phyloP scores from a whole-genome alignment of 2,329 filamentous ascomycete genomes.

The Epichloe gansuensis region DNA sequence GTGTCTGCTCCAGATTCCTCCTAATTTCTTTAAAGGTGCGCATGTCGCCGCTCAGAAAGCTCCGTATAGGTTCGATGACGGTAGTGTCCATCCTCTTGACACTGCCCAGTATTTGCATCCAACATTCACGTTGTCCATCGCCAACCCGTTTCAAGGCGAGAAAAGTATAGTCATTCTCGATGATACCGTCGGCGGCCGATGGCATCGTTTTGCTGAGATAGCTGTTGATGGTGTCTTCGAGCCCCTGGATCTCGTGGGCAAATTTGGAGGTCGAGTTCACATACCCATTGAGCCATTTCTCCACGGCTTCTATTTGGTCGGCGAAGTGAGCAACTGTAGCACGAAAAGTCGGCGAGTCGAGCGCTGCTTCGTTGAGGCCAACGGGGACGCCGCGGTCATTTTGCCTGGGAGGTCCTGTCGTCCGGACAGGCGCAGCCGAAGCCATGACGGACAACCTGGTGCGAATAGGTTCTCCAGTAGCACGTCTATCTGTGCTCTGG shows the following conservation, averaged over 20 bases:
- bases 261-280: constrained; percentile 41
- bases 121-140: constrained; percentile 80
- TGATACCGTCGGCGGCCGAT: constrained; percentile 65
- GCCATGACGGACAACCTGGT: constrained; percentile 9
- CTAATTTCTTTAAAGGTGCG: constrained; percentile 77
- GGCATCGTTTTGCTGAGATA: constrained; percentile 70
- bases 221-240: constrained; percentile 68
- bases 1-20: constrained; percentile 61
- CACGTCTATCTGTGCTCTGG: constrained; percentile 2
- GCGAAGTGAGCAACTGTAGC: constrained; percentile 75
- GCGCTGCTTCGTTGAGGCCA: constrained; percentile 81
- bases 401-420: constrained; percentile 8
- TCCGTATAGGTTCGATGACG: constrained; percentile 69
- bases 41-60: constrained; percentile 69
- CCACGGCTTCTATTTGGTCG: constrained; percentile 83
- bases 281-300: constrained; percentile 73
- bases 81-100: constrained; percentile 67
- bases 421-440: constrained; percentile 6
- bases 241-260: constrained; percentile 50
- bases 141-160: constrained; percentile 74
- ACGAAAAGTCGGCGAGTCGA: constrained; percentile 93
- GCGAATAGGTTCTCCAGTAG: constrained; percentile 1
- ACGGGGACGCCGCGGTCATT: constrained; percentile 50
- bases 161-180: constrained; percentile 93
- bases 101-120: constrained; percentile 60